Conservation (phyloP, 352 stramenopile genomes). For the Pythium periplocum region DNA sequence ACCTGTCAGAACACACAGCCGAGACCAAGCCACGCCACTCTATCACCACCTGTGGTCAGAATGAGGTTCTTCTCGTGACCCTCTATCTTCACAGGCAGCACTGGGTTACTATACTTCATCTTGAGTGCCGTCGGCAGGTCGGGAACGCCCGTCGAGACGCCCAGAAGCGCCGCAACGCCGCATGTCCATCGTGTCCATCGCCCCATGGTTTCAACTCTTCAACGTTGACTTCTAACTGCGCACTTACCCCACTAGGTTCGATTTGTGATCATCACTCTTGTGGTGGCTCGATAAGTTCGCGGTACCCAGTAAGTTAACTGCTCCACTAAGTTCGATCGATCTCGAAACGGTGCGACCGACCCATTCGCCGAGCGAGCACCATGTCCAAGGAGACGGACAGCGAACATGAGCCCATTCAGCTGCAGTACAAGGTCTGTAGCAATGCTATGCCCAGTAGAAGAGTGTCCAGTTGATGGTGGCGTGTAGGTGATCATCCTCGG, state of each 20-base stretch:
- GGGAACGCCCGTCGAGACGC: neutral
- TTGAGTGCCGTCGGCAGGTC: constrained; percentile 20
- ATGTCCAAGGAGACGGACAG: constrained; percentile 87
- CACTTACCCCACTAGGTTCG: too few species aligned
- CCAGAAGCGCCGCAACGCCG: neutral
- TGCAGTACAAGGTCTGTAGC: constrained; percentile 78
- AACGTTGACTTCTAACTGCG: too few species aligned
- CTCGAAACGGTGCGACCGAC: too few species aligned
- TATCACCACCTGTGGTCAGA: constrained; percentile 20
- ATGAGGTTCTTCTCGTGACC: constrained; percentile 28
- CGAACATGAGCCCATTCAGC: constrained; percentile 73
- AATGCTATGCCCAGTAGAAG: too few species aligned
- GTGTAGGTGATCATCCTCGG: constrained; percentile 91
- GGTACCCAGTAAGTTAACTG: too few species aligned
- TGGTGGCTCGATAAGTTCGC: too few species aligned
- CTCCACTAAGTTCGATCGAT: too few species aligned
- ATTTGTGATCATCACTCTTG: too few species aligned
- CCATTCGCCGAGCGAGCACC: neutral
- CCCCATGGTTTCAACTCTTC: too few species aligned
- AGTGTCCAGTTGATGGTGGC: neutral
- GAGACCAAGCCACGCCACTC: too few species aligned
- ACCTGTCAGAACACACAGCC: too few species aligned
- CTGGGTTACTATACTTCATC: constrained; percentile 37
- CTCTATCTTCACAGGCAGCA: constrained; percentile 28
- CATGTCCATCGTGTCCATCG: neutral